Evolutionary conservation across 2,329 filamentous ascomycete genomes (phyloP).

Genomic region (Alternaria consortialis): DNA sequence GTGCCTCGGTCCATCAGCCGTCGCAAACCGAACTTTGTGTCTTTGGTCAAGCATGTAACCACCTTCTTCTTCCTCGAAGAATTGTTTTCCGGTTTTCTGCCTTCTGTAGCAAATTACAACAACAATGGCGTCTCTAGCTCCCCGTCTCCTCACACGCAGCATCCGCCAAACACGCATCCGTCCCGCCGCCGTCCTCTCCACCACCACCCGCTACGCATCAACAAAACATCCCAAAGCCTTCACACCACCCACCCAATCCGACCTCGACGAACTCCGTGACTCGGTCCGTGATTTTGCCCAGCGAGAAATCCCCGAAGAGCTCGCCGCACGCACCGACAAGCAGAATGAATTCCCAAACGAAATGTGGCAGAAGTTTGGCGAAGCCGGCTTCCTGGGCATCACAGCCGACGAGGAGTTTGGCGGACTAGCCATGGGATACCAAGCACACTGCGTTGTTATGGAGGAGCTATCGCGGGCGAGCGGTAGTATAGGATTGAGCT

Average conservation of each 20-base stretch:
- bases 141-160: conserved; percentile 50
- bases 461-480: conserved; percentile 92
- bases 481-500: conserved; percentile 85
- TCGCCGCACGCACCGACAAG: conserved; percentile 84
- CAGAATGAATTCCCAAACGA: conserved; percentile 86
- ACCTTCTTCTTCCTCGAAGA: conserved; percentile 4
- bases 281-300: conserved; percentile 86
- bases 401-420: conserved; percentile 94
- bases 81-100: not conserved
- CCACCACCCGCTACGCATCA: conserved; percentile 61
- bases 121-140: conserved; percentile 46
- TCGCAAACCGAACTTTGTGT: conserved; percentile 26
- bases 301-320: conserved; percentile 84
- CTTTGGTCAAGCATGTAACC: conserved; percentile 11
- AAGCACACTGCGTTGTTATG: conserved; percentile 94
- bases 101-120: conserved; percentile 4
- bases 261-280: conserved; percentile 82
- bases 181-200: conserved; percentile 13
- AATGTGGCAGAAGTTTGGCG: conserved; percentile 94
- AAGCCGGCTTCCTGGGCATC: conserved; percentile 89
- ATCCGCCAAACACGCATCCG: conserved; percentile 48
- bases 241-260: conserved; percentile 72
- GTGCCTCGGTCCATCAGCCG: conserved; percentile 39
- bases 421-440: conserved; percentile 90
- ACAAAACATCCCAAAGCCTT: conserved; percentile 75